Evolutionary conservation across 2,329 filamentous ascomycete genomes (phyloP), one percentile per base, ranked within the genome.

Genomic region (Metarhizium rileyi): DNA sequence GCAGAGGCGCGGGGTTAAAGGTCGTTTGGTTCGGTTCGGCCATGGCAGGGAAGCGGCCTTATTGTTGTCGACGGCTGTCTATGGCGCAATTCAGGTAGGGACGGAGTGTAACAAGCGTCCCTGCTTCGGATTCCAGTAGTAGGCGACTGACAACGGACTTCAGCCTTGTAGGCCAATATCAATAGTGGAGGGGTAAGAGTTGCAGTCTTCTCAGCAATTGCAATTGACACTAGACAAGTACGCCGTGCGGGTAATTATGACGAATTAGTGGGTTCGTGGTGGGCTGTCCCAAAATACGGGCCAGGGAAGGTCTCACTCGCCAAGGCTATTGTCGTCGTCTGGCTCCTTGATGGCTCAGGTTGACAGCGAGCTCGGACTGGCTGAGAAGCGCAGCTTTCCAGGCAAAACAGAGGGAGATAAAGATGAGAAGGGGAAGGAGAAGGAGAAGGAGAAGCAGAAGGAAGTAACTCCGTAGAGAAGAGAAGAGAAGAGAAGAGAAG

Each of bases 1-100:
- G 68, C 47, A 72, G 59, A 6, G 69, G 67, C 52, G 56, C 40
- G 23, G 53, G 50, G 50, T 55, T 54, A 47, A 58, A 57, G 49
- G 48, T 53, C 54, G 59, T 20, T 25, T 57, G 52, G 50, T 48
- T 57, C 28, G 51, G 51, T 33, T 60, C 56, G 57, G 63, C 56
- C 60, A 64, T 64, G 56, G 52, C 26, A 30, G 23, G 35, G n/a
- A 20, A 20, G 26, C 26, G 38, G n/a, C 6, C 26, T 20, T n/a
- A n/a, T 16, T 38, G n/a, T 44, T n/a, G 35, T n/a, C 10, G 5
- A 22, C 12, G 22, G 16, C 3, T 25, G 38, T 25, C 22, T 25
- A 22, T 40, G n/a, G 8, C 6, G n/a, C 36, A 20, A 22, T 42
- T n/a, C n/a, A 38, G 20, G 20, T 22, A 12, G 22, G 25, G 38